A percentile compares a stretch with the other conserved stretches of the same genome.
Evolutionary conservation across 495 filamentous ascomycete genomes (phyloP).

Genomic region (Neurospora africana): DNA sequence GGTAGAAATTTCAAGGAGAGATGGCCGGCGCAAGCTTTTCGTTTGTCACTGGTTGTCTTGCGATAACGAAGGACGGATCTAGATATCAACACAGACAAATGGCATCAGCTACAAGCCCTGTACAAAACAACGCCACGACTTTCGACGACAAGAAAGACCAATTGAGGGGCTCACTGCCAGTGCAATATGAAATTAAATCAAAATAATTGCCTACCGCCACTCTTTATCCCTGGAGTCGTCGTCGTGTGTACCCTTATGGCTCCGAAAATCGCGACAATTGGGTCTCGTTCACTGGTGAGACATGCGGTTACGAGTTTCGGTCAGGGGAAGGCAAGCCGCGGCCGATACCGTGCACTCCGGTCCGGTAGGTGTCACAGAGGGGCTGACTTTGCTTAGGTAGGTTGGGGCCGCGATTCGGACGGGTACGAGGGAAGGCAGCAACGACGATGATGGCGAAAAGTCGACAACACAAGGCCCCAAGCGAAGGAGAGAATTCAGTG

Average conservation of each 20-base stretch:
- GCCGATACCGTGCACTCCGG: background rate
- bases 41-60: background rate
- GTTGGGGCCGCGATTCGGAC: background rate
- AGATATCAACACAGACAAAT: background rate
- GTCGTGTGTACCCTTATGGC: background rate
- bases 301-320: slow-evolving; percentile 2
- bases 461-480: background rate
- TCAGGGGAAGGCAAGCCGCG: background rate
- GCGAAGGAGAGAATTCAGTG: background rate
- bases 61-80: background rate
- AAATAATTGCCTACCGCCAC: background rate
- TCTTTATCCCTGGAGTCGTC: background rate
- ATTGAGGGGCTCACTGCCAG: background rate
- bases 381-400: background rate
- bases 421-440: background rate
- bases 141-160: background rate
- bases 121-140: background rate
- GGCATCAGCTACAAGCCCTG: background rate
- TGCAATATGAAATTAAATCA: background rate
- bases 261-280: slow-evolving; percentile 1
- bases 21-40: background rate
- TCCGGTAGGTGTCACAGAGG: background rate
- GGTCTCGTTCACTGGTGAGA: slow-evolving; percentile 3
- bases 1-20: background rate
- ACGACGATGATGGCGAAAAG: background rate